Percentiles rank a stretch among this genome's conserved stretches.
Evolutionary conservation across 1,284 basidiomycete genomes (phyloP).

Genomic region (Rhodofomes roseus): DNA sequence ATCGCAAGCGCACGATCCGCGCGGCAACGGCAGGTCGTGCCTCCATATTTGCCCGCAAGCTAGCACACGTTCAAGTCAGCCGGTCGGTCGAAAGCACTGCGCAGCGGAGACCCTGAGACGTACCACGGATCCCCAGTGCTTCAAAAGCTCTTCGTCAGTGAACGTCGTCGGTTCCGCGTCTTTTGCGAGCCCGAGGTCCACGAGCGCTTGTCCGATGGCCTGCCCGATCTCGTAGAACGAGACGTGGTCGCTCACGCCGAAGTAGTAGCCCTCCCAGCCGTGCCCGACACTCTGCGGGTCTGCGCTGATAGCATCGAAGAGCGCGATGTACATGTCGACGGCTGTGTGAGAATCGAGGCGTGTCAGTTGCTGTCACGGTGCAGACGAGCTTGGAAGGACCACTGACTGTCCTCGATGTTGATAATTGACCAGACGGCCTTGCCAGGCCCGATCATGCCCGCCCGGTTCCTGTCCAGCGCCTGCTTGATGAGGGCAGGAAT

Average conservation of each 20-base stretch:
- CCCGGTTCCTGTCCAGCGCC: conserved; percentile 26
- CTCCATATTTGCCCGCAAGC: conserved; percentile 8
- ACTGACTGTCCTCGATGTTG: conserved; percentile 39
- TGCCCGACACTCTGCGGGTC: conserved; percentile 23
- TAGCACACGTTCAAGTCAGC: not conserved
- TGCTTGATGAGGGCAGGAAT: conserved; percentile 38
- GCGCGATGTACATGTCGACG: conserved; percentile 16
- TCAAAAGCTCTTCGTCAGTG: conserved; percentile 28
- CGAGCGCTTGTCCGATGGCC: conserved; percentile 33
- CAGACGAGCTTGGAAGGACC: not conserved
- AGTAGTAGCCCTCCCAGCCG: conserved; percentile 43
- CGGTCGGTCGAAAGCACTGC: not conserved
- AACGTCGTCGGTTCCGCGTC: conserved; percentile 26
- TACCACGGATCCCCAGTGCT: conserved; percentile 14
- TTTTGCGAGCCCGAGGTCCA: conserved; percentile 23
- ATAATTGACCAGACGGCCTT: conserved; percentile 43
- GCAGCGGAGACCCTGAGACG: not conserved
- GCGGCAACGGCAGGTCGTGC: conserved; percentile 39
- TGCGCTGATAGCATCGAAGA: conserved; percentile 15
- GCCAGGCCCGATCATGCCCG: conserved; percentile 27
- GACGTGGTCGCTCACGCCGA: conserved; percentile 44
- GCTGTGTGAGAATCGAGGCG: conserved; percentile 7
- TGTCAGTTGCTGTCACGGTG: not conserved
- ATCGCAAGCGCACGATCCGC: conserved; percentile 37
- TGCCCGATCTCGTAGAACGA: conserved; percentile 31